Evolutionary conservation across 2,329 filamentous ascomycete species (phyloP), one percentile per base, ranked within the genome.

Genomic region (Incumbomyces lentus): DNA sequence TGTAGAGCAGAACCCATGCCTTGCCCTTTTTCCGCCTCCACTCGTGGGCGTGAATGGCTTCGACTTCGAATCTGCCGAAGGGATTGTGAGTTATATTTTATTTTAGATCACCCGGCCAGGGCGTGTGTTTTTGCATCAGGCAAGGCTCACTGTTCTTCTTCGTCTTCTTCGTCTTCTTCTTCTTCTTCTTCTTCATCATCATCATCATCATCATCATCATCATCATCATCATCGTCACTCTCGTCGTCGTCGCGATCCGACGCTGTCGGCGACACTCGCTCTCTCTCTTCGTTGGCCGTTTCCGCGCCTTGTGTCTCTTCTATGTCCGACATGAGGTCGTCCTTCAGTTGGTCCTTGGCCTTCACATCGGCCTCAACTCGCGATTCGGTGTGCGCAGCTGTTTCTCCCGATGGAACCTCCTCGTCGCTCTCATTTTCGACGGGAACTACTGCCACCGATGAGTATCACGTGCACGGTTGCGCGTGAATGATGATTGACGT

Each of bases 51-150:
- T 60, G 30, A 41, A 68, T 66, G 16, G 59, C 58, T 40, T 70
- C 67, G 13, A 70, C 67, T 12, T 64, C 50, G 42, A 64, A 70
- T 6, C 67, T 70, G 31, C 3, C 33, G 5, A 17, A 12, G 12
- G 22, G 12, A n/a, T 30, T 44, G 35, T 26, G 16, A 22, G 35
- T 10, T n/a, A n/a, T 12, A 16, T 19, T 58, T n/a, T n/a, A n/a
- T n/a, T n/a, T n/a, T n/a, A n/a, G n/a, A n/a, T n/a, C n/a, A n/a
- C n/a, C n/a, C n/a, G n/a, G n/a, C n/a, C n/a, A n/a, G n/a, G n/a
- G n/a, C n/a, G n/a, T n/a, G n/a, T n/a, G n/a, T n/a, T n/a, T n/a
- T n/a, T n/a, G n/a, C n/a, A n/a, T n/a, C n/a, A n/a, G n/a, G n/a
- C n/a, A 8, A 26, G 22, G 22, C 22, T 26, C 22, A 26, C 22